phyloP scores from a whole-genome alignment of 1,284 basidiomycete genomes.

The Neolentinus lepideus region DNA sequence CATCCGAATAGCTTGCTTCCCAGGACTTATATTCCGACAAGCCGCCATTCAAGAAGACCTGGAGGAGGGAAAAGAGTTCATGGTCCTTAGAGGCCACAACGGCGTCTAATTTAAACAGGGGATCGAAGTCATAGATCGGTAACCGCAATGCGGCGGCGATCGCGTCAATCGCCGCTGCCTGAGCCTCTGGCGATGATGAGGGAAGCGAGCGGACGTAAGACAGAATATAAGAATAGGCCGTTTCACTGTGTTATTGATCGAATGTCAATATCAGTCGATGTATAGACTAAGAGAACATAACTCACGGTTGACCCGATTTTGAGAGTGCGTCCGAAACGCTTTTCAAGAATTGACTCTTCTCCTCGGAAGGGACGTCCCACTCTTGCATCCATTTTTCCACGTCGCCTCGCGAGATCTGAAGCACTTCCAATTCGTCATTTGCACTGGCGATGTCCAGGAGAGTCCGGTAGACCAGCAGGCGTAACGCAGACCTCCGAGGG shows the following conservation, averaged over 20 bases:
- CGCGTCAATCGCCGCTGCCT: conserved; percentile 49
- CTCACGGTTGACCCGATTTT: conserved; percentile 50
- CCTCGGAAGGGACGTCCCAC: conserved; percentile 64
- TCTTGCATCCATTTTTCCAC: conserved; percentile 73
- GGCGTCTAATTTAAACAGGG: conserved; percentile 72
- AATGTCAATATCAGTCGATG: background rate
- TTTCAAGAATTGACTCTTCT: conserved; percentile 69
- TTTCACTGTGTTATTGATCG: conserved; percentile 30
- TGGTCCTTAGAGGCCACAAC: conserved; percentile 64
- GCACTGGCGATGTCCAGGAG: conserved; percentile 60
- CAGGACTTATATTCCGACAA: conserved; percentile 60
- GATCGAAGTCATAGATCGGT: conserved; percentile 76
- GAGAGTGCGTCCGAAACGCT: conserved; percentile 58
- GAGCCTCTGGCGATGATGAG: conserved; percentile 39
- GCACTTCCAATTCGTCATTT: conserved; percentile 64
- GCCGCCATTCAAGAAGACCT: conserved; percentile 67
- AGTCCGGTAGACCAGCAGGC: conserved; percentile 57
- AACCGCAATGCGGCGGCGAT: conserved; percentile 66
- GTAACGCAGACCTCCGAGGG: conserved; percentile 62
- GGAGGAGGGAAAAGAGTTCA: conserved; percentile 61
- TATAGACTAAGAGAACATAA: conserved; percentile 11
- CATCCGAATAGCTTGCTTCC: conserved; percentile 44
- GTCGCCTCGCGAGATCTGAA: conserved; percentile 56
- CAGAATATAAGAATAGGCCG: conserved; percentile 58
- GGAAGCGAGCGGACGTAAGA: conserved; percentile 55